These are phyloP conservation scores for Leccinum uliginosum DNA, from an alignment of 768 basidiomycete genomes.

Conservation along the genomic window DNA sequence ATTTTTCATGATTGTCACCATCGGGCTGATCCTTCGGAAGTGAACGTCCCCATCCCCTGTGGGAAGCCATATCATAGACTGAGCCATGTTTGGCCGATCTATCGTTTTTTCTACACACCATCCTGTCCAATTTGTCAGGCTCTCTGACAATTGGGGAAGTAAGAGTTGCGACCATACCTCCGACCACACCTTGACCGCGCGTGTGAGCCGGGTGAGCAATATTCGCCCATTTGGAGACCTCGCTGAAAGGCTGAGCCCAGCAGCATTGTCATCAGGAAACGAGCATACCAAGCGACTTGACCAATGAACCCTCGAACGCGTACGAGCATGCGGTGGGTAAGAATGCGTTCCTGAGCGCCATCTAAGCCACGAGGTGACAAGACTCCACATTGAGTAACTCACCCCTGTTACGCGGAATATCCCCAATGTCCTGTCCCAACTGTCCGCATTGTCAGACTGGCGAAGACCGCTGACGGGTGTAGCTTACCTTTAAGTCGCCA, in stretches of 20 bases:
- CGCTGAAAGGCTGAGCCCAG: conserved; percentile 9
- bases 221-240: conserved; percentile 46
- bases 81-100: conserved; percentile 41
- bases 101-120: conserved; percentile 51
- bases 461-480: background rate
- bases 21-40: conserved; percentile 2
- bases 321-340: conserved; percentile 43
- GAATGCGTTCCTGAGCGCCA: conserved; percentile 35
- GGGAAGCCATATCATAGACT: conserved; percentile 53
- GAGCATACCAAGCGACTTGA: conserved; percentile 47
- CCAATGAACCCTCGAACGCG: conserved; percentile 51
- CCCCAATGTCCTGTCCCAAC: conserved; percentile 49
- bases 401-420: conserved; percentile 48
- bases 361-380: conserved; percentile 12
- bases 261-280: background rate
- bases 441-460: conserved; percentile 16
- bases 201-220: conserved; percentile 45
- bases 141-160: conserved; percentile 14
- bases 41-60: conserved; percentile 35
- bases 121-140: conserved; percentile 30
- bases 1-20: conserved; percentile 14
- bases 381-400: conserved; percentile 19
- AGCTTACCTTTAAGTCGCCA: conserved; percentile 49
- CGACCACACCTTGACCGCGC: conserved; percentile 50
- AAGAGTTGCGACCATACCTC: conserved; percentile 39